Evolutionary conservation across 805 yeast genomes (phyloP).

Genomic region (Cephaloascus albidus): DNA sequence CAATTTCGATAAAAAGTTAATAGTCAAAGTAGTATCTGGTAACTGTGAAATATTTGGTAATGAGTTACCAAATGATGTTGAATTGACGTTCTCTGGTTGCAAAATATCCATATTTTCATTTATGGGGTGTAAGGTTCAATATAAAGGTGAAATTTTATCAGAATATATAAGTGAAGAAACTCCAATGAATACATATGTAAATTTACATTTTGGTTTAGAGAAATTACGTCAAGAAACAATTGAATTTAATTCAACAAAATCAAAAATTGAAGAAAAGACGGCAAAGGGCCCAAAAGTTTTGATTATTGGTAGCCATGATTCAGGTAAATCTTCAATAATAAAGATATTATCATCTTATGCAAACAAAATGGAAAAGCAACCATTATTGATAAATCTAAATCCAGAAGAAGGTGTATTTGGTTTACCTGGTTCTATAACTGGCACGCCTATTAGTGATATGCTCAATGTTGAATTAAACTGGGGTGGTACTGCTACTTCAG

Average conservation of each 20-base stretch:
- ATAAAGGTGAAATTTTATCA: conserved; percentile 31
- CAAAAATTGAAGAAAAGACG: conserved; percentile 18
- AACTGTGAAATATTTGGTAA: conserved; percentile 89
- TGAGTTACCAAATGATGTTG: conserved; percentile 69
- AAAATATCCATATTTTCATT: conserved; percentile 50
- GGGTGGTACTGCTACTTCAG: conserved; percentile 73
- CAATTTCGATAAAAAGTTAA: conserved; percentile 37
- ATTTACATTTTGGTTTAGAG: conserved; percentile 71
- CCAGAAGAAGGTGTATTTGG: conserved; percentile 64
- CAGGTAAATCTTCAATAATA: conserved; percentile 74
- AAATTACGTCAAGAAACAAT: conserved; percentile 26
- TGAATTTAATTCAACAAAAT: conserved; percentile 12
- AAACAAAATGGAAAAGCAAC: conserved; percentile 53
- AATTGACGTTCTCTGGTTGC: conserved; percentile 46
- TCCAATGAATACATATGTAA: conserved; percentile 52
- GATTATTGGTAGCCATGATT: conserved; percentile 59
- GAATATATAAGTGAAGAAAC: conserved; percentile 70
- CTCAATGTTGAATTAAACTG: conserved; percentile 70
- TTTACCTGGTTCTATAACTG: conserved; percentile 78
- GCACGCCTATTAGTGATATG: conserved; percentile 74
- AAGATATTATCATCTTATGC: conserved; percentile 72
- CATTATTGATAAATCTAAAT: conserved; percentile 71
- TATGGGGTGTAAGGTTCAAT: conserved; percentile 58
- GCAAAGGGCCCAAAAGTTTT: conserved; percentile 45
- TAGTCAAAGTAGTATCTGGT: conserved; percentile 51